A percentile compares a stretch with the other conserved stretches of the same genome.
These are phyloP conservation scores for Paraconiothyrium sp. DNA, from an alignment of 2,329 filamentous ascomycete species.

Conservation along the genomic window DNA sequence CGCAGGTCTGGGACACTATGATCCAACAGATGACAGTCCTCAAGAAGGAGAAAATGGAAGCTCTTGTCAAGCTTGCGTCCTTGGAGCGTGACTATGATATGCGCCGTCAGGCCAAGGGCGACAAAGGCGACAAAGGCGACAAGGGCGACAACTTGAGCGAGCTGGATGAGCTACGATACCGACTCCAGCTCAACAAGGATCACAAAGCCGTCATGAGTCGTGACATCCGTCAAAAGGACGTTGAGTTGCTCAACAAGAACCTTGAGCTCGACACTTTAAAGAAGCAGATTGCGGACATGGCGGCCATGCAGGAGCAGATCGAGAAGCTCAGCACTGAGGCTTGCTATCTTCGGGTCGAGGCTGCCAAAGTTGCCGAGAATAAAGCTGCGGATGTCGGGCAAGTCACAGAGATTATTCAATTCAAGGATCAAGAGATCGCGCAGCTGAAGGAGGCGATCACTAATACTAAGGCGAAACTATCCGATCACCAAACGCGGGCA, in stretches of 20 bases:
- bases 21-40: constrained; percentile 3
- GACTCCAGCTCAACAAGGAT: constrained; percentile 28
- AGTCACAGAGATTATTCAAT: constrained; percentile 10
- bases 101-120: not conserved
- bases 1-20: constrained; percentile 6
- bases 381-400: constrained; percentile 9
- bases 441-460: constrained; percentile 18
- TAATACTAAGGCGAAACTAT: not conserved
- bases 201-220: constrained; percentile 32
- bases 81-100: constrained; percentile 12
- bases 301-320: constrained; percentile 6
- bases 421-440: constrained; percentile 10
- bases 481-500: constrained; percentile 12
- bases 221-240: constrained; percentile 27
- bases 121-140: not conserved
- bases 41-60: constrained; percentile 11
- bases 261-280: constrained; percentile 22
- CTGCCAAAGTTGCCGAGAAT: not conserved
- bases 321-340: constrained; percentile 19
- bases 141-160: constrained; percentile 1
- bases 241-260: constrained; percentile 27
- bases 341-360: constrained; percentile 19
- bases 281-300: constrained; percentile 5
- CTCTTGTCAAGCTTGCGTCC: not conserved
- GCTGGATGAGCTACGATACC: constrained; percentile 28